Evolutionary conservation across 1,284 basidiomycete species (phyloP).

Genomic region (Ganoderma lucidum): DNA sequence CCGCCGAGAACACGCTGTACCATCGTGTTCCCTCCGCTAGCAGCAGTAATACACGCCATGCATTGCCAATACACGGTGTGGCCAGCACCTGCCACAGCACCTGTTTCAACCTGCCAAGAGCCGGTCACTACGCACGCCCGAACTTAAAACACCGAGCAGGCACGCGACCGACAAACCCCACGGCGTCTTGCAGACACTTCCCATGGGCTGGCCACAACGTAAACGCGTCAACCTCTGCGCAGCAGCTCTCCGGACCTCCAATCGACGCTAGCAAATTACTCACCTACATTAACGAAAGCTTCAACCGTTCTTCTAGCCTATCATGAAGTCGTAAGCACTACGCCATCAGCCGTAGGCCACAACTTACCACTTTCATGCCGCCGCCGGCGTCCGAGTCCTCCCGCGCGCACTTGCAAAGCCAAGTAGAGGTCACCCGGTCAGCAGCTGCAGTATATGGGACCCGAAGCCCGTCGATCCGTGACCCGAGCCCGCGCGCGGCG

Average conservation of each 20-base stretch:
- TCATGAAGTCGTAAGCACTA: neutral
- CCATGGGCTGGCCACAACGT: slow-evolving; percentile 1
- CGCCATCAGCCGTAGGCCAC: neutral
- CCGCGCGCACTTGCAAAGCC: neutral
- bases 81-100: slow-evolving; percentile 3
- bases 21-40: neutral
- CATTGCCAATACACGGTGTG: slow-evolving; percentile 1
- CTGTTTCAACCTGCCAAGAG: neutral
- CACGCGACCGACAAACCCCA: slow-evolving; percentile 2
- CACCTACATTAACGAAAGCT: neutral
- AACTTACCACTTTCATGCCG: neutral
- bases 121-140: neutral
- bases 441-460: slow-evolving; percentile 8
- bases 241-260: neutral
- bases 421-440: neutral
- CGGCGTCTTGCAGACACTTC: neutral
- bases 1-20: neutral
- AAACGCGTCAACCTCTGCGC: neutral
- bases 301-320: neutral
- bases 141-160: slow-evolving; percentile 6
- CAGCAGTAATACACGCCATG: neutral
- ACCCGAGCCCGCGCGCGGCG: neutral
- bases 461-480: slow-evolving; percentile 3
- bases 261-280: neutral
- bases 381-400: neutral